Evolutionary conservation across 2,329 filamentous ascomycete species (phyloP).

Genomic region (Chrysosporium queenslandicum): DNA sequence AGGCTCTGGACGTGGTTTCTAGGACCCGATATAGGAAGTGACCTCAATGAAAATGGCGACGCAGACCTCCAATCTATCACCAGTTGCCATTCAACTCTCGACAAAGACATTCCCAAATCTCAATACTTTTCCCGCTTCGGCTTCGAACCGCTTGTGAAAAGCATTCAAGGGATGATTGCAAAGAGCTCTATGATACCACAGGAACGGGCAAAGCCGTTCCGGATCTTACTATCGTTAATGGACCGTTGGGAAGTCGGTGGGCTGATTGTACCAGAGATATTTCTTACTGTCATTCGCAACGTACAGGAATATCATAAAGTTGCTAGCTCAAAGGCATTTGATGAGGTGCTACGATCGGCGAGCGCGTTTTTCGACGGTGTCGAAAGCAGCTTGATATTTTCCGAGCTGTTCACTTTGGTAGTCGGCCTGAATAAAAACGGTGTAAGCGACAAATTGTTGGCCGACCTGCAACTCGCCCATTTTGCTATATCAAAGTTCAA

Average conservation of each 20-base stretch:
- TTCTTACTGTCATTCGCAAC: conserved; percentile 73
- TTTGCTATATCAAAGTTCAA: conserved; percentile 88
- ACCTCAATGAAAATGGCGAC: conserved; percentile 29
- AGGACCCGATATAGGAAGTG: conserved; percentile 55
- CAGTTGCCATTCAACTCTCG: conserved; percentile 22
- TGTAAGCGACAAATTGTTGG: conserved; percentile 44
- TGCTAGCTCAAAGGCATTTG: conserved; percentile 57
- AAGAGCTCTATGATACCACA: conserved; percentile 44
- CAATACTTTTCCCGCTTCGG: conserved; percentile 79
- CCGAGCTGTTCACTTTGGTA: conserved; percentile 63
- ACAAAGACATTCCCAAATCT: conserved; percentile 49
- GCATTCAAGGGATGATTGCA: conserved; percentile 67
- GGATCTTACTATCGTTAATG: conserved; percentile 91
- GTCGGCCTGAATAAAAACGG: conserved; percentile 23
- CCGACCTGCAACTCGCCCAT: conserved; percentile 60
- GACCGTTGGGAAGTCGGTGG: conserved; percentile 96
- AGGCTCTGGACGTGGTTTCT: conserved; percentile 94
- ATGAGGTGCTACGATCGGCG: conserved; percentile 82
- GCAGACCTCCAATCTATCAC: conserved; percentile 23
- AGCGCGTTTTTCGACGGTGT: conserved; percentile 96
- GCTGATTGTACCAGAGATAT: conserved; percentile 75
- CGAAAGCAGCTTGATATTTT: conserved; percentile 86
- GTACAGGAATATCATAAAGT: conserved; percentile 62
- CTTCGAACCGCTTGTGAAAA: conserved; percentile 60
- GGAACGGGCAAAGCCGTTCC: conserved; percentile 73